Percentiles rank a stretch among this genome's conserved stretches.
phyloP scores from a whole-genome alignment of 768 basidiomycete genomes.

The Panaeolus cyanescens region DNA sequence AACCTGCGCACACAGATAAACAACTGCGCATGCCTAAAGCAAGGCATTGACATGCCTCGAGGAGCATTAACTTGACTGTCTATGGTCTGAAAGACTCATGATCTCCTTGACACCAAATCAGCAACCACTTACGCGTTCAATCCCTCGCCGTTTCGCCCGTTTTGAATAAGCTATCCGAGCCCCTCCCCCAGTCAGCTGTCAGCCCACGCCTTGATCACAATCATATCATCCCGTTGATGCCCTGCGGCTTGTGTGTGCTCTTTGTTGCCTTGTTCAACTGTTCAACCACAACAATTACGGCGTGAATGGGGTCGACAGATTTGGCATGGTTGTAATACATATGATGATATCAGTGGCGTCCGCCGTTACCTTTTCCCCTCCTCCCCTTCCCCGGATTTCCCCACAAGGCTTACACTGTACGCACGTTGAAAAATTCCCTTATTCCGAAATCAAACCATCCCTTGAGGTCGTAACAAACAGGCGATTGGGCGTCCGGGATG shows the following conservation, averaged over 20 bases:
- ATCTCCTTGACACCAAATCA: conserved; percentile 1
- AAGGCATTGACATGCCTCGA: neutral
- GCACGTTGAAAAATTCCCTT: neutral
- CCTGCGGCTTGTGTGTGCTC: neutral
- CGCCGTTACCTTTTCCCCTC: neutral
- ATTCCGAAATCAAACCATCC: neutral
- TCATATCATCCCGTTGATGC: neutral
- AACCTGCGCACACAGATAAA: neutral
- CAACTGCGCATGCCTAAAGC: neutral
- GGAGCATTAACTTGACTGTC: neutral
- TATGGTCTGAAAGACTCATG: neutral
- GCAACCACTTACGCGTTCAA: neutral
- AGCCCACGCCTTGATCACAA: neutral
- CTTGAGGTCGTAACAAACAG: neutral
- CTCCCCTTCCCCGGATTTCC: conserved; percentile 2
- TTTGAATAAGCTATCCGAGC: neutral
- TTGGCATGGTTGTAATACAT: neutral
- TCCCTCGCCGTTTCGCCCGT: neutral
- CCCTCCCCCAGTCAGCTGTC: neutral
- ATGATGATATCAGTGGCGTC: conserved; percentile 1
- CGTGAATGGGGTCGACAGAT: neutral
- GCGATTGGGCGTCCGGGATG: neutral
- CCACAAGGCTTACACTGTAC: neutral
- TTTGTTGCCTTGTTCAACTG: conserved; percentile 1
- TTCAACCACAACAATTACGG: neutral